A percentile compares a stretch with the other conserved stretches of the same genome.
These are phyloP conservation scores for Hirsutella minnesotensis DNA, from an alignment of 2,329 filamentous ascomycete species.

Conservation along the genomic window DNA sequence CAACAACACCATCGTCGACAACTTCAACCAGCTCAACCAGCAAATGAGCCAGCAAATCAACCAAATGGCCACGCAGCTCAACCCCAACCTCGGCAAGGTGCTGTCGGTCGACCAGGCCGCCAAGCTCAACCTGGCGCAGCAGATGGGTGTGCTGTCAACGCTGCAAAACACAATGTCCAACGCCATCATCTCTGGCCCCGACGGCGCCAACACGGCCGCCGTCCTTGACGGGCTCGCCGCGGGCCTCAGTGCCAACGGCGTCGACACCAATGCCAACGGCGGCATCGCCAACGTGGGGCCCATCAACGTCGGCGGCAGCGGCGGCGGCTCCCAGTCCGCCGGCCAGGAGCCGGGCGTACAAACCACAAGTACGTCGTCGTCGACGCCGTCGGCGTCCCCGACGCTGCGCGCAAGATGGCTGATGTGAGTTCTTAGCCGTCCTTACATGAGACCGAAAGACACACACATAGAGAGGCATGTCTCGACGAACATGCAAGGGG, in stretches of 20 bases:
- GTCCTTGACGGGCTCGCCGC: not conserved
- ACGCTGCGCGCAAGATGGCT: too few species aligned
- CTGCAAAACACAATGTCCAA: not conserved
- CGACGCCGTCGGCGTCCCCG: too few species aligned
- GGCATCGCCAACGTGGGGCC: not conserved
- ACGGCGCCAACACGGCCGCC: constrained; percentile 1
- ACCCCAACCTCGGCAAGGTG: not conserved
- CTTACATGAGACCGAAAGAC: too few species aligned
- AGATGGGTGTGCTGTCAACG: not conserved
- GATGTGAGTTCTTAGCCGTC: too few species aligned
- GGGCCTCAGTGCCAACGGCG: not conserved
- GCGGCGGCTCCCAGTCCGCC: not conserved
- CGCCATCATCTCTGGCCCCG: constrained; percentile 7
- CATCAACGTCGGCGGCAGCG: not conserved
- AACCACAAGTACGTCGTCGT: too few species aligned
- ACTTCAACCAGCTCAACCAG: constrained; percentile 6
- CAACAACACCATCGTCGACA: constrained; percentile 3
- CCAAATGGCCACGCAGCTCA: constrained; percentile 9
- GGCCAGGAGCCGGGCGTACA: not conserved
- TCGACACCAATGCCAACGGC: not conserved
- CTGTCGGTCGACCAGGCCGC: constrained; percentile 10
- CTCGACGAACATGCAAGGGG: too few species aligned
- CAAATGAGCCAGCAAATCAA: constrained; percentile 8
- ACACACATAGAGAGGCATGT: too few species aligned
- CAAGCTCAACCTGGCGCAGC: constrained; percentile 10